Base-by-base conservation (phyloP, 2,329 filamentous ascomycete species). In the Cladosporium sphaerospermum region DNA sequence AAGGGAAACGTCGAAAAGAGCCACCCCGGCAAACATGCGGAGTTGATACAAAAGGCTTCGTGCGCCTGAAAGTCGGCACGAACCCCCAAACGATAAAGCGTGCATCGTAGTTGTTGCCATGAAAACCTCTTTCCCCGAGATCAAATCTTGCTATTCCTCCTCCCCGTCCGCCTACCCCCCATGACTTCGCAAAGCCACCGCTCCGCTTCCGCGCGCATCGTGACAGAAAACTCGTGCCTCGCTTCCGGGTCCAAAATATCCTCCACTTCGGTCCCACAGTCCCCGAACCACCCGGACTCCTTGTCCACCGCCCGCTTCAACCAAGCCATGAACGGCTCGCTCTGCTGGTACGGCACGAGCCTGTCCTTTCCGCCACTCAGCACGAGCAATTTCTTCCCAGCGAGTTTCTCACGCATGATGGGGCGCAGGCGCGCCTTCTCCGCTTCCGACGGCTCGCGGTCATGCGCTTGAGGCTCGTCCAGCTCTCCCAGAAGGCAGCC, bases 321-420 rank as follows among this genome's bases (percentile, higher is more conserved):
- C 57, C 83, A 79, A 0, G 75, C 68, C 18, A 88, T 57, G 56
- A 92, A 86, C 0, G 80, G 76, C 63, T 78, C 73, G 3, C 78
- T 77, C 52, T 75, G 78, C 19, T 71, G 69, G 61, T 88, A 86
- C 11, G 88, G 87, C 13, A 93, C 88, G 3, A 92, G 69, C 61
- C 82, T 83, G 64, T 93, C 88, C 1, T 73, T 79, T 0, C 73
- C 82, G 2, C 86, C 86, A 1, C 81, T 84, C 54, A 85, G 78
- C 39, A 82, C 72, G 19, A 89, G 71, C 23, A 89, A 72, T 56
- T 73, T 79, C 73, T 89, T 90, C 1, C 81, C 82, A 9, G 67
- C 69, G 4, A 78, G 58, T 45, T 60, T 58, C 45, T 66, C 57
- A 9, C 45, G 45, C 31, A 71, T 14, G 6, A 69, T 55, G 2